Conservation (phyloP, 1,284 basidiomycete genomes). For the Clitocybe nebularis region DNA sequence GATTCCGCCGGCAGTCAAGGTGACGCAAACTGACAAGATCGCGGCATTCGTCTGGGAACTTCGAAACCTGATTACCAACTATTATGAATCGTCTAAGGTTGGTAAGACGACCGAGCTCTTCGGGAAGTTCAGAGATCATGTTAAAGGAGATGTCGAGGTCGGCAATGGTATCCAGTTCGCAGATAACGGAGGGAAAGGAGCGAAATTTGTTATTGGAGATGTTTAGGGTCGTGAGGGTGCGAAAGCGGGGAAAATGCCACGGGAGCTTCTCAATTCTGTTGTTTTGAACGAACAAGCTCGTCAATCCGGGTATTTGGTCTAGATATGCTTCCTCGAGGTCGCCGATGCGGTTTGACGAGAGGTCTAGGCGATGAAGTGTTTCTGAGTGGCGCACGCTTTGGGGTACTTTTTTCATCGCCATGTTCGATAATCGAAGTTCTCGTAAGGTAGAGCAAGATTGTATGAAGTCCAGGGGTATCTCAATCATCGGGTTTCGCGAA, state of each 20-base stretch:
- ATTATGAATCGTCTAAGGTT: conserved; percentile 78
- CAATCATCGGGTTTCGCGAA: conserved; percentile 93
- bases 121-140: conserved; percentile 78
- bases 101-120: conserved; percentile 71
- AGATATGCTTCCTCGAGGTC: conserved; percentile 87
- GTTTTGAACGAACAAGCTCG: conserved; percentile 82
- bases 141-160: conserved; percentile 98
- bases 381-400: conserved; percentile 76
- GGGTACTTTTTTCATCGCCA: conserved; percentile 94
- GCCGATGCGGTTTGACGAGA: conserved; percentile 90
- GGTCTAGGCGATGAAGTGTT: conserved; percentile 80
- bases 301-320: conserved; percentile 73
- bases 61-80: conserved; percentile 83
- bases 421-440: conserved; percentile 87
- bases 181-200: conserved; percentile 75
- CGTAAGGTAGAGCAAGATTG: conserved; percentile 84
- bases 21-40: conserved; percentile 62
- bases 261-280: conserved; percentile 90
- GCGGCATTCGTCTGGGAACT: conserved; percentile 69
- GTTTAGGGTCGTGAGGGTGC: conserved; percentile 77
- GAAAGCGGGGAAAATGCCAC: conserved; percentile 77
- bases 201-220: conserved; percentile 97
- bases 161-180: conserved; percentile 68
- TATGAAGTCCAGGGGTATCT: conserved; percentile 95
- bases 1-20: conserved; percentile 84